These are phyloP conservation scores for Pseudoperonospora humuli DNA, from an alignment of 352 stramenopile species.

Conservation along the genomic window DNA sequence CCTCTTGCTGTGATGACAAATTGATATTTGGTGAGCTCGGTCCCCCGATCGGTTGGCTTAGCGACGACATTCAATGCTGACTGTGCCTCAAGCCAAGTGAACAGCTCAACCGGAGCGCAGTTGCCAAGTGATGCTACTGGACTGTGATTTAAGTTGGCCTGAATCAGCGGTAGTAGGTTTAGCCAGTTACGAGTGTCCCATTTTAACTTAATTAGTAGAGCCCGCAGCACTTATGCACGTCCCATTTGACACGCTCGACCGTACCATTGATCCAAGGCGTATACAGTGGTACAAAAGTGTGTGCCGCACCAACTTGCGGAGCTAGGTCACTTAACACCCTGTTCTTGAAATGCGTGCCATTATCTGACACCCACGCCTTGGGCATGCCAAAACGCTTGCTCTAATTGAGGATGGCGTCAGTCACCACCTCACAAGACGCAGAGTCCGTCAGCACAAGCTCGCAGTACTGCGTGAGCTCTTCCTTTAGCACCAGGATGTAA, in stretches of 20 bases:
- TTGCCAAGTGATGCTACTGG: too few species aligned
- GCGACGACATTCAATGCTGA: too few species aligned
- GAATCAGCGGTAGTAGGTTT: slow-evolving; percentile 9
- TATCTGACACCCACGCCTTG: background rate
- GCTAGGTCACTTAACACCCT: slow-evolving; percentile 7
- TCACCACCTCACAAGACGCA: slow-evolving; percentile 2
- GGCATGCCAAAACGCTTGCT: slow-evolving; percentile 13
- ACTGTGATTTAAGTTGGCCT: slow-evolving; percentile 15
- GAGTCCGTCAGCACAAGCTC: too few species aligned
- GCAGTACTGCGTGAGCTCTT: too few species aligned
- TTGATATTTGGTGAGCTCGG: too few species aligned
- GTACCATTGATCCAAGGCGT: too few species aligned
- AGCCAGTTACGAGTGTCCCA: slow-evolving; percentile 8
- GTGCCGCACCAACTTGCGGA: too few species aligned
- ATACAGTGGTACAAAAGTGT: slow-evolving; percentile 7
- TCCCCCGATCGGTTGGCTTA: too few species aligned
- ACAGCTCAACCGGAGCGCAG: too few species aligned
- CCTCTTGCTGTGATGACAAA: too few species aligned
- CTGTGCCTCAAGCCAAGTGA: too few species aligned
- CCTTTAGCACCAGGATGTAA: slow-evolving; percentile 4
- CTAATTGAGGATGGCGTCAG: slow-evolving; percentile 7
- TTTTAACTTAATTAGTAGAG: slow-evolving; percentile 3
- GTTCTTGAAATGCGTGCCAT: slow-evolving; percentile 19
- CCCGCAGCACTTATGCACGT: slow-evolving; percentile 12
- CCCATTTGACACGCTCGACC: slow-evolving; percentile 12